Percentiles rank a stretch among this genome's conserved stretches.
Evolutionary conservation across 2,329 filamentous ascomycete species (phyloP).

Genomic region (Ascosphaera aggregata): DNA sequence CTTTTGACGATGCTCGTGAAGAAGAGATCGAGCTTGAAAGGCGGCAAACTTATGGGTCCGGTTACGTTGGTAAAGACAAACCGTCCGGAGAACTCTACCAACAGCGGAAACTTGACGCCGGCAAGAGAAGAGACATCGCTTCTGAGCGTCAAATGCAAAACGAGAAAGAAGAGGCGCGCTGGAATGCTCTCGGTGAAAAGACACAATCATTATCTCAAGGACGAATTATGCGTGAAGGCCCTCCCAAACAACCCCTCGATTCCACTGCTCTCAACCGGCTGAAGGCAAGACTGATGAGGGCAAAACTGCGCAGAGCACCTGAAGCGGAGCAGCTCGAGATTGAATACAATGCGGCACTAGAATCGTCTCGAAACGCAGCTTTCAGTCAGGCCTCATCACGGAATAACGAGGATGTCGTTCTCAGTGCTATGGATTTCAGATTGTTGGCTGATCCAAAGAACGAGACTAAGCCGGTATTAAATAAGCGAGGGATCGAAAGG

Average conservation of each 20-base stretch:
- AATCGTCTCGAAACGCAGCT: constrained; percentile 9
- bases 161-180: constrained; percentile 12
- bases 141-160: constrained; percentile 6
- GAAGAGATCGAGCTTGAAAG: constrained; percentile 81
- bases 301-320: constrained; percentile 57
- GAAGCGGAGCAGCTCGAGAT: constrained; percentile 56
- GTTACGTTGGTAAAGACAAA: constrained; percentile 64
- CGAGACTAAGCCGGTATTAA: constrained; percentile 59
- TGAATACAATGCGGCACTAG: constrained; percentile 58
- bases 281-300: constrained; percentile 89
- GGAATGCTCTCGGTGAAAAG: constrained; percentile 11
- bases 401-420: constrained; percentile 47
- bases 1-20: constrained; percentile 82
- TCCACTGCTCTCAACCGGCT: constrained; percentile 68
- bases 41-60: constrained; percentile 57
- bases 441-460: constrained; percentile 59
- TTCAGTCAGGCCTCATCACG: constrained; percentile 24
- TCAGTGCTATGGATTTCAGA: constrained; percentile 73
- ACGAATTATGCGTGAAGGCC: constrained; percentile 31
- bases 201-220: constrained; percentile 27
- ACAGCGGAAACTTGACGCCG: constrained; percentile 43
- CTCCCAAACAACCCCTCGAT: constrained; percentile 34
- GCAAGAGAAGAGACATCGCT: constrained; percentile 17
- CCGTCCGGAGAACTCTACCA: constrained; percentile 70
- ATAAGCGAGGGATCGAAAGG: constrained; percentile 60